Base-by-base conservation (phyloP, 83 land plant genomes). In the Thuja plicata region DNA sequence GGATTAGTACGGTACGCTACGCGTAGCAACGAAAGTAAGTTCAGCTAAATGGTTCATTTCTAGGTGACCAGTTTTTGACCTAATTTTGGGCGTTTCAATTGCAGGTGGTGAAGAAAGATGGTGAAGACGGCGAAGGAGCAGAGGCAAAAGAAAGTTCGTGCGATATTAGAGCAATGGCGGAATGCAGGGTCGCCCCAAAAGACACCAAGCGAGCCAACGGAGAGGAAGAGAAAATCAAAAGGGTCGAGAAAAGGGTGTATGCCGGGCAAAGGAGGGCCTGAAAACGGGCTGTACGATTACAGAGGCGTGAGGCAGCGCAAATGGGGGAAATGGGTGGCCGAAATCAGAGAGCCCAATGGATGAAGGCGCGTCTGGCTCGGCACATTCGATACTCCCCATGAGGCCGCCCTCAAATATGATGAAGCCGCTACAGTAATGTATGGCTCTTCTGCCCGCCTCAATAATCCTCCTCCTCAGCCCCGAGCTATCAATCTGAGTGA, bases 261-360 rank as follows among this genome's bases (percentile, higher is more conserved):
- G 94, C 80, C 80, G 74, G 92, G 94, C 2, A 92, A 92, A 88
- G 94, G 94, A 46, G 94, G 94, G 24, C 94, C 94, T 0, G 89
- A 91, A 40, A 93, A 93, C 40, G 19, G 88, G 32, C 40, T 13
- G 0, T 91, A 87, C 77, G 84, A 87, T 37, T 93, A 88, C 88
- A 89, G 90, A 70, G 94, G 94, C 5, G 92, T 93, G 21, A 62
- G 94, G 88, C 92, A 92, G 89, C 90, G 94, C 60, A 88, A 88
- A 2, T 92, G 92, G 94, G 92, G 92, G 0, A 92, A 91, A 85
- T 92, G 94, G 94, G 94, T 91, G 46, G 93, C 93, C 0, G 91
- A 92, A 88, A 92, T 92, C 60, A 38, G 92, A 24, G 92, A 92
- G 89, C 94, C 94, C 6, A 76, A 93, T 43, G 81, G 89, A 41